A percentile compares a stretch with the other conserved stretches of the same genome.
Conservation (phyloP, 257 asterid species). For the Solanum gracilifrons region DNA sequence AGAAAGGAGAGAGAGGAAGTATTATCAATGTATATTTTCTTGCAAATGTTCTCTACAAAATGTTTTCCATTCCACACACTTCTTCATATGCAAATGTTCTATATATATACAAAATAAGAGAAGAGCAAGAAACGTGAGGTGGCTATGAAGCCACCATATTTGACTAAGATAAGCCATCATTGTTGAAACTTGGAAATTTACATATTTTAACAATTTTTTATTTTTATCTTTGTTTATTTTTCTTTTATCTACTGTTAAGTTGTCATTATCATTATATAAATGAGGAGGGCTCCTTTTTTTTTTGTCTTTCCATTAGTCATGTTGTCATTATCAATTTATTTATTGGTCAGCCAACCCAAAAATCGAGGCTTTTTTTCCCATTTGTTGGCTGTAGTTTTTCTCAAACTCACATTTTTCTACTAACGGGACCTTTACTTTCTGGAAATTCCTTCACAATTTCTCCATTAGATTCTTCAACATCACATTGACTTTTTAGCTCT, state of each 20-base stretch:
- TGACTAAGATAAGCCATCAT: too few species aligned
- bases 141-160: too few species aligned
- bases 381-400: background rate
- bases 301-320: background rate
- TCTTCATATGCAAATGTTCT: too few species aligned
- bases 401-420: background rate
- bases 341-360: background rate
- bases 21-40: too few species aligned
- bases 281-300: background rate
- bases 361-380: background rate
- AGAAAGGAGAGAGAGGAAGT: too few species aligned
- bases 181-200: too few species aligned
- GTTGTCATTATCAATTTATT: background rate
- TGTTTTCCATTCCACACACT: too few species aligned
- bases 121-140: too few species aligned
- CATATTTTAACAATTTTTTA: too few species aligned
- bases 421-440: background rate
- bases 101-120: too few species aligned
- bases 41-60: too few species aligned
- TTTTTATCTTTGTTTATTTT: background rate
- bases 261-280: background rate
- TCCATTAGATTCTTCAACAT: background rate
- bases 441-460: background rate
- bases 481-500: background rate
- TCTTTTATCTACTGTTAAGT: background rate